Conservation (phyloP, 495 filamentous ascomycete genomes). For the Penicillium angulare region DNA sequence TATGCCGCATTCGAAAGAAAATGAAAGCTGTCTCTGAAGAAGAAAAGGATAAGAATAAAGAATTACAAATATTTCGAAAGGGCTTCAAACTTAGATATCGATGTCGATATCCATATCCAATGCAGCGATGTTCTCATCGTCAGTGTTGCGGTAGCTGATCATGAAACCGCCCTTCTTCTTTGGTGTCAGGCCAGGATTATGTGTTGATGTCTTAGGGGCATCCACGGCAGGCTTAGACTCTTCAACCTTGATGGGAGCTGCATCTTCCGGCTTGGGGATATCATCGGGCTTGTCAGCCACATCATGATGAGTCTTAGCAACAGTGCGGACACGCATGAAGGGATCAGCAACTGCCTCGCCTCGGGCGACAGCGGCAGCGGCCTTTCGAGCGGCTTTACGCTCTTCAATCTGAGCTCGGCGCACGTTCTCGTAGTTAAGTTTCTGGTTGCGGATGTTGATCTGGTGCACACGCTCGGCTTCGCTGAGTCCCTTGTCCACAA, state of each 20-base stretch:
- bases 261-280: conserved; percentile 27
- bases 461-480: conserved; percentile 74
- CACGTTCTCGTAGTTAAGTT: conserved; percentile 73
- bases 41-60: no score
- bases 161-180: conserved; percentile 62
- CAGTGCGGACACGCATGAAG: conserved; percentile 61
- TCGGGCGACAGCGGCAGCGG: conserved; percentile 53
- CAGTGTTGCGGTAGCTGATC: conserved; percentile 70
- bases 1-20: not conserved
- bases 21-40: not conserved
- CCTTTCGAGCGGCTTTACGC: conserved; percentile 60
- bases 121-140: conserved; percentile 80
- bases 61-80: no score
- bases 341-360: conserved; percentile 52
- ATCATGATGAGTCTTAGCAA: conserved; percentile 62
- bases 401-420: conserved; percentile 84
- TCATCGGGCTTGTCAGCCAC: conserved; percentile 32
- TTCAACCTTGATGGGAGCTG: conserved; percentile 31
- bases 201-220: conserved; percentile 43
- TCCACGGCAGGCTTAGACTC: conserved; percentile 40
- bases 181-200: conserved; percentile 37
- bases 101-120: conserved; percentile 82
- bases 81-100: conserved; percentile 56
- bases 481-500: conserved; percentile 37
- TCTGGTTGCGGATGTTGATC: conserved; percentile 76